Evolutionary conservation across 2,329 filamentous ascomycete species (phyloP).

Genomic region (Xylariaceae sp.): DNA sequence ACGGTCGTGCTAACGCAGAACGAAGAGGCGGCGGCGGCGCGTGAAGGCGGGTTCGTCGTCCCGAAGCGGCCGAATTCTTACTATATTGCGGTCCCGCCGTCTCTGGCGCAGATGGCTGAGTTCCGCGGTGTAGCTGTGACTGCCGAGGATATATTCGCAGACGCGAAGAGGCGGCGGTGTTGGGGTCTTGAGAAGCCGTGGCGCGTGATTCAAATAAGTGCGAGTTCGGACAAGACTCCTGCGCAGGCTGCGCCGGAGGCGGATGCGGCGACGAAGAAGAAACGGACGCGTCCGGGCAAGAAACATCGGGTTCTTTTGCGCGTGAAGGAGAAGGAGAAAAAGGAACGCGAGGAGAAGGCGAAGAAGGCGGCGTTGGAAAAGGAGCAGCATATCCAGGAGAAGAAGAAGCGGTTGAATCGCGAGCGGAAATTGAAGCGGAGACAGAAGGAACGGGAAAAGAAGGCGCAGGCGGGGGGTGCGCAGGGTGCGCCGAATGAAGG

Average conservation of each 20-base stretch:
- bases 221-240: conserved; percentile 28
- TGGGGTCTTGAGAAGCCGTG: conserved; percentile 60
- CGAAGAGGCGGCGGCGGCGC: conserved; percentile 34
- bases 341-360: conserved; percentile 37
- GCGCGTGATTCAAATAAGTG: conserved; percentile 45
- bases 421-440: conserved; percentile 55
- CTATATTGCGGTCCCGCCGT: conserved; percentile 43
- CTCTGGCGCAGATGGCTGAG: conserved; percentile 34
- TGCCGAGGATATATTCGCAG: conserved; percentile 45
- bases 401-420: conserved; percentile 58
- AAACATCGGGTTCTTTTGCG: conserved; percentile 51
- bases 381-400: conserved; percentile 53
- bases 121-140: conserved; percentile 46
- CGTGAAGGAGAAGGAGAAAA: conserved; percentile 39
- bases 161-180: conserved; percentile 39
- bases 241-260: not conserved
- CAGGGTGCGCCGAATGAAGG: conserved; percentile 26
- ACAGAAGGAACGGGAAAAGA: conserved; percentile 53
- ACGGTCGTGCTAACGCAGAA: conserved; percentile 48
- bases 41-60: conserved; percentile 37
- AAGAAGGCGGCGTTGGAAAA: conserved; percentile 42
- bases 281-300: conserved; percentile 47
- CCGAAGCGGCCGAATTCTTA: conserved; percentile 41
- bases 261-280: conserved; percentile 21
- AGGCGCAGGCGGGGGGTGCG: conserved; percentile 34